Conservation (phyloP, 306 rosid genomes). For the Pueraria montana region DNA sequence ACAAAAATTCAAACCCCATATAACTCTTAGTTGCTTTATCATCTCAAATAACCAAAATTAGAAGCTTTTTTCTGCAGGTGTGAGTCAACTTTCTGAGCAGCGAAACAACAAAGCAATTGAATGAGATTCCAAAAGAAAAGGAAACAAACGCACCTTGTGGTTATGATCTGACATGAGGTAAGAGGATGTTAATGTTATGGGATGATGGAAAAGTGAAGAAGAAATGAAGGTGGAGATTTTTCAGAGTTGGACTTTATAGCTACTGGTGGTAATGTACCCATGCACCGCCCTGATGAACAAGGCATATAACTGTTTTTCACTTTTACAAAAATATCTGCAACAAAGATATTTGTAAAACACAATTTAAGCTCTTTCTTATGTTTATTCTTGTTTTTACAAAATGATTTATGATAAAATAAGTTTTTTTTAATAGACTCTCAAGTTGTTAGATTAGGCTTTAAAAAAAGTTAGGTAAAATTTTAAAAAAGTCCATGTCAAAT, state of each 20-base stretch:
- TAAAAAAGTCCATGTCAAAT: neutral
- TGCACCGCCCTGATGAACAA: neutral
- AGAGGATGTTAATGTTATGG: neutral
- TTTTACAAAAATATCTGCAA: neutral
- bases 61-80: neutral
- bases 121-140: neutral
- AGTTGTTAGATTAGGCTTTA: no score
- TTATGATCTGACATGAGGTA: conserved; percentile 65
- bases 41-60: conserved; percentile 21
- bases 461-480: neutral
- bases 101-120: conserved; percentile 3
- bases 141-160: conserved; percentile 65
- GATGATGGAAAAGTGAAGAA: conserved; percentile 33
- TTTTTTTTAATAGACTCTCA: neutral
- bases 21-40: neutral
- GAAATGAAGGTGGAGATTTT: conserved; percentile 48
- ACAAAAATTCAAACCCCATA: neutral
- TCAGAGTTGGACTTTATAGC: neutral
- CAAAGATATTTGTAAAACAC: no score
- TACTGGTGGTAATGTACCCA: neutral
- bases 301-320: neutral
- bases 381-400: no score
- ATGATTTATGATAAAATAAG: no score
- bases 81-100: neutral
- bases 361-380: no score